Evolutionary conservation across 805 yeast genomes (phyloP).

Genomic region (Teunomyces funiuensis): DNA sequence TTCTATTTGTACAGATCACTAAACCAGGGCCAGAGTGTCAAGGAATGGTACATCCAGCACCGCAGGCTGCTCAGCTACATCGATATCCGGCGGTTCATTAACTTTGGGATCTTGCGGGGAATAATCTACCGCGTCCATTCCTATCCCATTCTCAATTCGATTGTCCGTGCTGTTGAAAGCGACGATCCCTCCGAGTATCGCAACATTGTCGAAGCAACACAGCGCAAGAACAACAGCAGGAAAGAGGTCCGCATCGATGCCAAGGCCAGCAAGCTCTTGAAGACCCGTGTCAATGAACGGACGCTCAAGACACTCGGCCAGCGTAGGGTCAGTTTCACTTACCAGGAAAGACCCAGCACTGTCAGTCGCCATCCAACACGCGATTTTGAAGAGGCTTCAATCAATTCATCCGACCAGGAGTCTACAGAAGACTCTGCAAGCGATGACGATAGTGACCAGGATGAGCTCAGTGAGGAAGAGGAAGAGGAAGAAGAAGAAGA

Average conservation of each 20-base stretch:
- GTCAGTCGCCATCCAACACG: conserved; percentile 6
- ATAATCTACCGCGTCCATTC: conserved; percentile 77
- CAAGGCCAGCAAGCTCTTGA: conserved; percentile 7
- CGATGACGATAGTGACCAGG: conserved; percentile 11
- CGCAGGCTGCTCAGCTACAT: conserved; percentile 56
- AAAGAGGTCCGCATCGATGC: conserved; percentile 2
- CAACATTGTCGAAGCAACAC: conserved; percentile 14
- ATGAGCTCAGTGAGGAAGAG: conserved; percentile 4
- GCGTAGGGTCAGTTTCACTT: conserved; percentile 37
- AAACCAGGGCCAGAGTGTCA: conserved; percentile 72
- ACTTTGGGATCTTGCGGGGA: conserved; percentile 84
- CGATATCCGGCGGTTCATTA: conserved; percentile 80
- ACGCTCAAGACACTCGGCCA: conserved; percentile 19
- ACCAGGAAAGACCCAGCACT: conserved; percentile 1
- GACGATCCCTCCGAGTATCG: conserved; percentile 19
- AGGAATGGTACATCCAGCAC: conserved; percentile 80
- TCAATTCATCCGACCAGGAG: conserved; percentile 7
- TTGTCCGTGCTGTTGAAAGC: conserved; percentile 38
- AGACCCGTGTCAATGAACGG: conserved; percentile 15
- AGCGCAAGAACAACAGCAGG: conserved; percentile 8
- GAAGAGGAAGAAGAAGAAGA: conserved; percentile 8
- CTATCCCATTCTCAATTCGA: conserved; percentile 59
- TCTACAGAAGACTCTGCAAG: conserved; percentile 5
- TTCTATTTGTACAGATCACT: conserved; percentile 76
- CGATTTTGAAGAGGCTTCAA: conserved; percentile 5